Conservation (phyloP, 805 yeast genomes). For the Ogataea dorogensis region DNA sequence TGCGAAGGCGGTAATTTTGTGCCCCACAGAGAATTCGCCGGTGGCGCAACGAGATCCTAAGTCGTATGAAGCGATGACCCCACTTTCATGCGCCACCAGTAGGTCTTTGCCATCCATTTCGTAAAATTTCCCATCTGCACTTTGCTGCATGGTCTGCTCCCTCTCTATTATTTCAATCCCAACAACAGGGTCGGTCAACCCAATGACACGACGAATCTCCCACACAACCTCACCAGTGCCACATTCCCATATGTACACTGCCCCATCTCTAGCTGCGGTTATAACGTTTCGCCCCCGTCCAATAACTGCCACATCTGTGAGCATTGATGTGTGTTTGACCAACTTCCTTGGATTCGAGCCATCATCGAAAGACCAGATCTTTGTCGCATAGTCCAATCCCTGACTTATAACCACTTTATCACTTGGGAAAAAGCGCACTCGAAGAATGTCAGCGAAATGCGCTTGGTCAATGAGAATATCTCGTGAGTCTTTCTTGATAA, state of each 20-base stretch:
- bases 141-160: not conserved
- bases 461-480: slow-evolving; percentile 34
- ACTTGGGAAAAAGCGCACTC: slow-evolving; percentile 57
- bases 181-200: slow-evolving; percentile 36
- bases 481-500: slow-evolving; percentile 9
- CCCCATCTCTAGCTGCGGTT: slow-evolving; percentile 54
- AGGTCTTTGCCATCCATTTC: slow-evolving; percentile 47
- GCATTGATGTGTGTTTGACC: slow-evolving; percentile 45
- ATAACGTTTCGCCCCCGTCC: slow-evolving; percentile 69
- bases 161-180: slow-evolving; percentile 23
- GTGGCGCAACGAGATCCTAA: slow-evolving; percentile 25
- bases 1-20: slow-evolving; percentile 12
- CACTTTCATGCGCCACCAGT: slow-evolving; percentile 43
- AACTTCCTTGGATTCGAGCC: slow-evolving; percentile 52
- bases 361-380: slow-evolving; percentile 56
- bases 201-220: slow-evolving; percentile 38
- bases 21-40: slow-evolving; percentile 23
- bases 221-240: slow-evolving; percentile 49
- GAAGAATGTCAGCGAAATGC: slow-evolving; percentile 49
- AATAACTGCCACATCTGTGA: slow-evolving; percentile 50
- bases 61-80: slow-evolving; percentile 44
- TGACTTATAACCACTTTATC: slow-evolving; percentile 57
- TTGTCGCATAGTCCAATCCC: slow-evolving; percentile 56
- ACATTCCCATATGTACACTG: slow-evolving; percentile 67
- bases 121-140: slow-evolving; percentile 36